These are phyloP conservation scores for Aspergillus homomorphus DNA, from an alignment of 495 filamentous ascomycete species.

Conservation along the genomic window DNA sequence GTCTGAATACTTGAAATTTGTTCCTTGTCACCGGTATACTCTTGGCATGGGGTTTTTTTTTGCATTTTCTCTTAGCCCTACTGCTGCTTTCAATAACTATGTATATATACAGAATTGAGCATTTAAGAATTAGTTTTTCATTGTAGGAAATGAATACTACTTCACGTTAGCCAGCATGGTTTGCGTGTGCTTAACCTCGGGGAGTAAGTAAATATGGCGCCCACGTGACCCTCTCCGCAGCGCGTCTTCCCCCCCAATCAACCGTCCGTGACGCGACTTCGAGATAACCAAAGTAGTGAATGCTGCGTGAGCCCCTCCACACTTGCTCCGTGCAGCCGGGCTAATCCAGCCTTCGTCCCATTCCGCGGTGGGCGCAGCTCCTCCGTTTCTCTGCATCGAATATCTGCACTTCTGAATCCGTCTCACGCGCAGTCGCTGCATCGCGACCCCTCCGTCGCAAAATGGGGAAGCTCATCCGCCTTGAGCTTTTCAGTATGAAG, in stretches of 20 bases:
- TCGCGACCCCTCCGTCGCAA: constrained; percentile 35
- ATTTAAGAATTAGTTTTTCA: neutral
- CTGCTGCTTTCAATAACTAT: neutral
- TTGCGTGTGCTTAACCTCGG: neutral
- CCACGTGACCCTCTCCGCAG: constrained; percentile 19
- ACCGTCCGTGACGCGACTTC: constrained; percentile 19
- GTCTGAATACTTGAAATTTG: neutral
- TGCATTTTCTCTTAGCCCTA: neutral
- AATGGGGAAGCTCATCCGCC: constrained; percentile 87
- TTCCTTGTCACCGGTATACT: neutral
- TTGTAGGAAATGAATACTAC: neutral
- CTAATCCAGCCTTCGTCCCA: constrained; percentile 4
- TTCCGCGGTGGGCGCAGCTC: neutral
- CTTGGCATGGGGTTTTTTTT: too few relatives aligned
- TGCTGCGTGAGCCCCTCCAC: constrained; percentile 23
- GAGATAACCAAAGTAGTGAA: constrained; percentile 8
- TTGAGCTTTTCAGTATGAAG: constrained; percentile 86
- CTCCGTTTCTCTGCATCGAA: neutral
- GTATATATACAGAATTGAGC: neutral
- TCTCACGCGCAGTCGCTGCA: constrained; percentile 27
- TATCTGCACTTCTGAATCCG: constrained; percentile 12
- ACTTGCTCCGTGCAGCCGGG: constrained; percentile 11
- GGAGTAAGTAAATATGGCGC: neutral
- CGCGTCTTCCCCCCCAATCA: constrained; percentile 16
- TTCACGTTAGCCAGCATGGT: too few relatives aligned